phyloP scores from a whole-genome alignment of 306 rosid genomes.

The Sesbania bispinosa region DNA sequence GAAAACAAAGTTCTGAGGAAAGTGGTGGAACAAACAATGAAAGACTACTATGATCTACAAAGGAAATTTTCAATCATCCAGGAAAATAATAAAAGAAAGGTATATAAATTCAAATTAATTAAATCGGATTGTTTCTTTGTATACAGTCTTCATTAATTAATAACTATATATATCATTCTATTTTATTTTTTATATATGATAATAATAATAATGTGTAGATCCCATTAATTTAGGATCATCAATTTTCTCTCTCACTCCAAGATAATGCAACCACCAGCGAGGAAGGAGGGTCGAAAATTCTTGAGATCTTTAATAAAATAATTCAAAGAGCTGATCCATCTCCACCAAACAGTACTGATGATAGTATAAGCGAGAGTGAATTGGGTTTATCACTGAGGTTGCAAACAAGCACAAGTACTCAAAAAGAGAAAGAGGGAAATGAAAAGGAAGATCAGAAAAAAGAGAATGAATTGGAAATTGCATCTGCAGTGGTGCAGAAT shows the following conservation, averaged over 20 bases:
- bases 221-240: conserved; percentile 45
- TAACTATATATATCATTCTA: background rate
- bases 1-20: conserved; percentile 70
- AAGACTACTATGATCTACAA: conserved; percentile 76
- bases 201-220: background rate
- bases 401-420: conserved; percentile 33
- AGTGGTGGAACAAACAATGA: conserved; percentile 79
- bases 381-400: conserved; percentile 76
- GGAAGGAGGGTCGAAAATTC: conserved; percentile 30
- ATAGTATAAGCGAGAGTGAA: conserved; percentile 33
- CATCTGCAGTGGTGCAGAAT: conserved; percentile 40
- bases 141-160: background rate
- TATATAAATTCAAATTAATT: conserved; percentile 24
- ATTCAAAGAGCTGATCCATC: conserved; percentile 29
- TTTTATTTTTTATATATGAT: background rate
- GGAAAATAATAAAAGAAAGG: conserved; percentile 55
- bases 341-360: conserved; percentile 24
- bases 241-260: conserved; percentile 49
- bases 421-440: conserved; percentile 25
- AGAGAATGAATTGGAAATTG: conserved; percentile 21
- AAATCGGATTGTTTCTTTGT: background rate
- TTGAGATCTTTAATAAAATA: conserved; percentile 23
- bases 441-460: background rate
- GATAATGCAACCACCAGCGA: conserved; percentile 27
- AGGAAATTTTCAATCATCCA: conserved; percentile 57